phyloP scores from a whole-genome alignment of 78 protist genomes.

The Planoprotostelium fungivorum region DNA sequence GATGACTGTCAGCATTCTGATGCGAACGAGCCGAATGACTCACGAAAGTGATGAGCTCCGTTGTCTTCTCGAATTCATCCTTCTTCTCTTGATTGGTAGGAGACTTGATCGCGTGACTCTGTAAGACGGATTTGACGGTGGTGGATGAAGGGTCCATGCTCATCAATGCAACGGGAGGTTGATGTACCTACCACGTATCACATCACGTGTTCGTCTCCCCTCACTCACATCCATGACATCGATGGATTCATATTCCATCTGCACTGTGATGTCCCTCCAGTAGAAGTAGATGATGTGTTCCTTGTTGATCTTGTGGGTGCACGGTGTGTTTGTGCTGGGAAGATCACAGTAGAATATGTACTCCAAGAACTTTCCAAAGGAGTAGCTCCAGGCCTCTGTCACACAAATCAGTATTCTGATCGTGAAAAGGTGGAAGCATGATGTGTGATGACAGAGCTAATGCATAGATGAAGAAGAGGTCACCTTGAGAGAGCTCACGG shows the following conservation, averaged over 20 bases:
- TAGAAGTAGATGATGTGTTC: constrained; percentile 65
- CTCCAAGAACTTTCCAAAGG: constrained; percentile 76
- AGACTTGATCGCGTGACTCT: not conserved
- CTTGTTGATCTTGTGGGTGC: constrained; percentile 29
- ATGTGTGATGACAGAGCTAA: too few species aligned
- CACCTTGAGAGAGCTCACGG: not conserved
- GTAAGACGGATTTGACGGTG: not conserved
- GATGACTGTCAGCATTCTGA: not conserved
- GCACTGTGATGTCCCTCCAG: constrained; percentile 31
- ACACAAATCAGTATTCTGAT: not conserved
- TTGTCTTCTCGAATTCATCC: not conserved
- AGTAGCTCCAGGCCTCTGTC: constrained; percentile 48
- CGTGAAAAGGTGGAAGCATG: too few species aligned
- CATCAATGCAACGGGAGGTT: not conserved
- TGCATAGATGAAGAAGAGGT: too few species aligned
- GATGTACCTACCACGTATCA: not conserved
- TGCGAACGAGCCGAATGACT: not conserved
- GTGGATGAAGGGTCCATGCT: too few species aligned
- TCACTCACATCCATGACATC: not conserved
- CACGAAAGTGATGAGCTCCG: not conserved
- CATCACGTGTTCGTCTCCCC: not conserved
- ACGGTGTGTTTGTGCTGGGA: constrained; percentile 6
- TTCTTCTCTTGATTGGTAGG: not conserved
- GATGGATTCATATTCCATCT: not conserved
- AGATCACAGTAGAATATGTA: constrained; percentile 25